phyloP scores from a whole-genome alignment of 1,139 yeast species.

The Yamadazyma songkhlaensis region DNA sequence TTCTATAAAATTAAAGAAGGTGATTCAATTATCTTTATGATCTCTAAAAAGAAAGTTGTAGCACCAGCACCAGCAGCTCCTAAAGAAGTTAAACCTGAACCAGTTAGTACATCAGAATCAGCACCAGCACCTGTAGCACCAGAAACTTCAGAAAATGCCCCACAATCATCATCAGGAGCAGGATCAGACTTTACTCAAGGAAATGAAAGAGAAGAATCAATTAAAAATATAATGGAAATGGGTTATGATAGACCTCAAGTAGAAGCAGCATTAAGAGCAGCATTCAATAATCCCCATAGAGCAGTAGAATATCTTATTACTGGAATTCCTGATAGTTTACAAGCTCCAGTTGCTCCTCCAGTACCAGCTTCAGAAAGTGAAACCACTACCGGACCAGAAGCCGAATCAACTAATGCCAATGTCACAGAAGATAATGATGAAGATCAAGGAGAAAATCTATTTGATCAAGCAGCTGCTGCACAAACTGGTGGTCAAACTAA shows the following conservation, averaged over 20 bases:
- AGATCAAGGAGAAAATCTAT: conserved; percentile 49
- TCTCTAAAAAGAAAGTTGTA: conserved; percentile 51
- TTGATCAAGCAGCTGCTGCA: conserved; percentile 67
- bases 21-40: conserved; percentile 91
- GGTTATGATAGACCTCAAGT: conserved; percentile 90
- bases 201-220: conserved; percentile 61
- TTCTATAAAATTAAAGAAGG: conserved; percentile 79
- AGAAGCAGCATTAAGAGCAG: conserved; percentile 89
- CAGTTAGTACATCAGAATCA: conserved; percentile 11
- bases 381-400: conserved; percentile 22
- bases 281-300: conserved; percentile 95
- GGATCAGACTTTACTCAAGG: conserved; percentile 61
- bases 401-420: conserved; percentile 17
- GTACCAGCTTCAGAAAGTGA: conserved; percentile 21
- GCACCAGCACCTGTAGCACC: conserved; percentile 17
- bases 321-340: conserved; percentile 77
- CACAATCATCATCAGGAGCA: conserved; percentile 26
- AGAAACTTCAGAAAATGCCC: conserved; percentile 18
- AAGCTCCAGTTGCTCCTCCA: conserved; percentile 23
- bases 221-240: conserved; percentile 89
- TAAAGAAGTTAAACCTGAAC: neutral
- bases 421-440: conserved; percentile 26
- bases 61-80: conserved; percentile 20
- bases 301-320: conserved; percentile 93
- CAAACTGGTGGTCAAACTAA: conserved; percentile 25